These are phyloP conservation scores for Microstroma glucosiphilum DNA, from an alignment of 1,284 basidiomycete genomes.

Conservation along the genomic window DNA sequence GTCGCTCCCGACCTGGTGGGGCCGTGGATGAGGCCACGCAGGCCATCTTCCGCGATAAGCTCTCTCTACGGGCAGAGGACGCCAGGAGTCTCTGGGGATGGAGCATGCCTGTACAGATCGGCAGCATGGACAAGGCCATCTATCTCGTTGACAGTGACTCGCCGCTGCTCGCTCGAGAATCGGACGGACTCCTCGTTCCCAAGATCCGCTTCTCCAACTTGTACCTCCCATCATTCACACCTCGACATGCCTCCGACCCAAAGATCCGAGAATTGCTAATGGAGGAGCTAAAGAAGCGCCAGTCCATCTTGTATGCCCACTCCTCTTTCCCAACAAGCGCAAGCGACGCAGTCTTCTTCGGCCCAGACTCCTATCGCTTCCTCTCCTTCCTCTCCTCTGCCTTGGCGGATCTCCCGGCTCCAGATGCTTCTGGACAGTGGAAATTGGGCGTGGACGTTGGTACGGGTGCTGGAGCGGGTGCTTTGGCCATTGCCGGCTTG, in stretches of 20 bases:
- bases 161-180: background rate
- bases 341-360: slow-evolving; percentile 6
- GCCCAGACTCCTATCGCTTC: slow-evolving; percentile 5
- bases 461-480: background rate
- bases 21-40: background rate
- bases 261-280: background rate
- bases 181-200: background rate
- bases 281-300: background rate
- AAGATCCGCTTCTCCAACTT: background rate
- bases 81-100: too few relatives aligned
- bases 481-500: background rate
- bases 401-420: background rate
- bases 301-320: background rate
- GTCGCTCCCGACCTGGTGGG: background rate
- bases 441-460: background rate
- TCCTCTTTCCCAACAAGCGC: background rate
- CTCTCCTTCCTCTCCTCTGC: background rate
- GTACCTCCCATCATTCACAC: background rate
- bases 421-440: background rate
- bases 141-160: background rate
- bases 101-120: too few relatives aligned
- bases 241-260: background rate
- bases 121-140: too few relatives aligned
- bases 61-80: background rate
- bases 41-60: background rate